Conservation (phyloP, 2,329 filamentous ascomycete genomes). For the Venturia nashicola region DNA sequence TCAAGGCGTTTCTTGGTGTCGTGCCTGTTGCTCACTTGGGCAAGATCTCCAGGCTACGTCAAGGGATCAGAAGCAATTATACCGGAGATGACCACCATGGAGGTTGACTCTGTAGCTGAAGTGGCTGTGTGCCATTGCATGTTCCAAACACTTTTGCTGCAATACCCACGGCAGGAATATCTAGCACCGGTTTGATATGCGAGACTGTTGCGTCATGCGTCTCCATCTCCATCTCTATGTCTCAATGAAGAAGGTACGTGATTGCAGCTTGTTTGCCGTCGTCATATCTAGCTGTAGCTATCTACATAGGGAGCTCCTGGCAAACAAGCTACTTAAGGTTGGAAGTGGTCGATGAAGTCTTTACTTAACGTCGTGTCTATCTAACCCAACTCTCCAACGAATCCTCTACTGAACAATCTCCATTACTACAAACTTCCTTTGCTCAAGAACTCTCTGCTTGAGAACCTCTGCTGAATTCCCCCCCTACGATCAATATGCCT, state of each 20-base stretch:
- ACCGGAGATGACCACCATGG: not conserved
- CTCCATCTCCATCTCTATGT: not conserved
- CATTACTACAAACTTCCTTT: not conserved
- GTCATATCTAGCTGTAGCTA: not conserved
- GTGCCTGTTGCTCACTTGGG: not conserved
- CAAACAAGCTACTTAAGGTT: not conserved
- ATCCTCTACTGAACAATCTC: not conserved
- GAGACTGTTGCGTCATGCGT: not conserved
- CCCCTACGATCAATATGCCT: not conserved
- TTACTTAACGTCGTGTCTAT: not conserved
- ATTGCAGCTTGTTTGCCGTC: not conserved
- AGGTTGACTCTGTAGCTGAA: too few species aligned
- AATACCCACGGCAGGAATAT: too few species aligned
- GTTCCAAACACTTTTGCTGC: too few species aligned
- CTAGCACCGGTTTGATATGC: not conserved
- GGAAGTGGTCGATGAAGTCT: not conserved
- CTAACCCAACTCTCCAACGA: not conserved
- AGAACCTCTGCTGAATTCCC: too few species aligned
- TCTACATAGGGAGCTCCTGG: not conserved
- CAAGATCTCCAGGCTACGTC: not conserved
- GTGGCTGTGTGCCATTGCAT: too few species aligned
- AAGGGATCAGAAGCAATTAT: not conserved
- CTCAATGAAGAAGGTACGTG: not conserved
- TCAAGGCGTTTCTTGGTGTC: too few species aligned
- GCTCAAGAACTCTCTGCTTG: not conserved